Conservation (phyloP, 345 rosid genomes). For the Brassica nigra region DNA sequence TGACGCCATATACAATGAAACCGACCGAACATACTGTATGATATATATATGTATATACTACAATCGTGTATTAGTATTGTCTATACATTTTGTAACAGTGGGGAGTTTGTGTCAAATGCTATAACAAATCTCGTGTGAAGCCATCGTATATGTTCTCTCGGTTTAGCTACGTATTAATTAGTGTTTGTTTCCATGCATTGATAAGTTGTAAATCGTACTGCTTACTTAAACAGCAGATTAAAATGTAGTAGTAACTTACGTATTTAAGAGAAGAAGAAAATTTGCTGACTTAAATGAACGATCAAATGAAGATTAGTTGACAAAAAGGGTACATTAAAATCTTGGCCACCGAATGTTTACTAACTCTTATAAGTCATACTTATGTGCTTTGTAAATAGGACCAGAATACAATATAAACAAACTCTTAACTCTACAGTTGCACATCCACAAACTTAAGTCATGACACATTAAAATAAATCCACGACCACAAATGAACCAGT, state of each 20-base stretch:
- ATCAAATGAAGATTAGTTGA: not conserved
- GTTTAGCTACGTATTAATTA: not conserved
- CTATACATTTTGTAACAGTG: not conserved
- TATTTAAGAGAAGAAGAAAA: slow-evolving; percentile 4
- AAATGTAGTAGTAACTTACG: not conserved
- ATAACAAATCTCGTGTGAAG: not conserved
- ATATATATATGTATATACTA: too few relatives aligned
- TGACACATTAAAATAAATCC: not conserved
- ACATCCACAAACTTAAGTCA: not conserved
- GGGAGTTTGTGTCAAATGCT: not conserved
- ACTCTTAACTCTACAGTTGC: not conserved
- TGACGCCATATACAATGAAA: not conserved
- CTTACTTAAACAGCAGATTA: not conserved
- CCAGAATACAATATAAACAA: not conserved
- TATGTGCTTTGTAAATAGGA: not conserved
- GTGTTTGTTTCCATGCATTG: slow-evolving; percentile 15
- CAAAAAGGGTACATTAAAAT: not conserved
- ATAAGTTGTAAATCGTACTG: not conserved
- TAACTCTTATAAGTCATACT: not conserved
- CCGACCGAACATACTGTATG: not conserved
- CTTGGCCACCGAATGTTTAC: not conserved
- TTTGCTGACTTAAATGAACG: slow-evolving; percentile 24
- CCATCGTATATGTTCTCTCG: not conserved
- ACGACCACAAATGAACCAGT: not conserved
- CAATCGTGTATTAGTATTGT: not conserved